These are phyloP conservation scores for Dendrobium huoshanense DNA, from an alignment of 106 monocot species.

Conservation along the genomic window DNA sequence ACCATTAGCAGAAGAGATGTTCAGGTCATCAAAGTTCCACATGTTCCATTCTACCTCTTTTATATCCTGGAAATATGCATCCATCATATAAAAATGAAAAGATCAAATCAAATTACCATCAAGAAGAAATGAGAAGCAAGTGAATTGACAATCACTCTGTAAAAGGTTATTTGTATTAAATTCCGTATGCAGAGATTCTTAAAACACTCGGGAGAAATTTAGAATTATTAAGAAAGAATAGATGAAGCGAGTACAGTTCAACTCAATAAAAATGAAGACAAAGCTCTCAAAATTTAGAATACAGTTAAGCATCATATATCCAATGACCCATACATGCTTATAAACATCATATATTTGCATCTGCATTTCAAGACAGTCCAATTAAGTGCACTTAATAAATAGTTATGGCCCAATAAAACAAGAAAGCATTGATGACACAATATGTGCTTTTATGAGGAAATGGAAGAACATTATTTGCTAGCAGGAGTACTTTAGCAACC, in stretches of 20 bases:
- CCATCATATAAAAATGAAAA: slow-evolving; percentile 2
- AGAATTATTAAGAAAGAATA: not conserved
- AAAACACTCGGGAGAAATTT: not conserved
- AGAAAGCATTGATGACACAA: not conserved
- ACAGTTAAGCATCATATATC: not conserved
- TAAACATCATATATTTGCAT: not conserved
- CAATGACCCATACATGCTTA: not conserved
- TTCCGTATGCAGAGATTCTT: not conserved
- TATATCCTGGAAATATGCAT: slow-evolving; percentile 9
- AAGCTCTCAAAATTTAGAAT: not conserved
- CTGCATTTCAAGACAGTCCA: not conserved
- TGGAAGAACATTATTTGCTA: not conserved
- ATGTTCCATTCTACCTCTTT: slow-evolving; percentile 1
- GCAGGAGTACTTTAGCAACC: not conserved
- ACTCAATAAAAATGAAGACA: not conserved
- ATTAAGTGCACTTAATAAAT: not conserved
- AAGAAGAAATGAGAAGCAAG: not conserved
- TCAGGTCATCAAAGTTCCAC: slow-evolving; percentile 2
- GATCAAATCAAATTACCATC: not conserved
- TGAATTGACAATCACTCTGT: not conserved
- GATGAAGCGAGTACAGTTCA: not conserved
- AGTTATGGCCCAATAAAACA: not conserved
- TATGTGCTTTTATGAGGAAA: not conserved
- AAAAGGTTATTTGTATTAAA: not conserved
- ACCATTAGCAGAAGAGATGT: not conserved